Conservation (phyloP, 805 yeast genomes). For the Middelhovenomyces tepae region DNA sequence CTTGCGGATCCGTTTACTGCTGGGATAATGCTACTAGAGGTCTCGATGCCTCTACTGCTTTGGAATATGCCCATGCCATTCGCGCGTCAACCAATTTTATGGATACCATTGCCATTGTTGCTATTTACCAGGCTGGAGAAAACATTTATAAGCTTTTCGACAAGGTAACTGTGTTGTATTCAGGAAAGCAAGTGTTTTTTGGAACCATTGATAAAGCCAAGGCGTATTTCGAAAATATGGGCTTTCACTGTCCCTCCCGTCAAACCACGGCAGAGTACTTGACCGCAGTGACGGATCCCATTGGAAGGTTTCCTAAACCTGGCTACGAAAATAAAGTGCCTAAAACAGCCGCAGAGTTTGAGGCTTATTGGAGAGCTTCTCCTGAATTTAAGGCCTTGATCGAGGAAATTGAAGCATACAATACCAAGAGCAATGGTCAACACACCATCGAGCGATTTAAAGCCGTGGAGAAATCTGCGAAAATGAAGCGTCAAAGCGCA, state of each 20-base stretch:
- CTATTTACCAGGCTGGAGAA: slow-evolving; percentile 63
- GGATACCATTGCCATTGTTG: slow-evolving; percentile 51
- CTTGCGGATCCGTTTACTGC: slow-evolving; percentile 55
- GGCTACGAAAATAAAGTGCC: slow-evolving; percentile 52
- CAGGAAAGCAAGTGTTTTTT: slow-evolving; percentile 53
- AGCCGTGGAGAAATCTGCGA: slow-evolving; percentile 31
- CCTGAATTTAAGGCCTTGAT: slow-evolving; percentile 35
- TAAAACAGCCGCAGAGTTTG: slow-evolving; percentile 53
- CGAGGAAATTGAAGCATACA: slow-evolving; percentile 38
- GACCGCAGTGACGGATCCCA: slow-evolving; percentile 61
- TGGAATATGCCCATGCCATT: slow-evolving; percentile 61
- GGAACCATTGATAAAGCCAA: slow-evolving; percentile 52
- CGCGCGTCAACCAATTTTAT: slow-evolving; percentile 50
- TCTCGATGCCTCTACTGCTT: slow-evolving; percentile 74
- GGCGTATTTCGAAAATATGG: slow-evolving; percentile 53
- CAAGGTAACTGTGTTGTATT: slow-evolving; percentile 51
- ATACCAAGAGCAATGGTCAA: slow-evolving; percentile 23
- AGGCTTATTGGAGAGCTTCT: slow-evolving; percentile 47
- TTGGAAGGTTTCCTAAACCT: slow-evolving; percentile 41
- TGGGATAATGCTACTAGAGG: slow-evolving; percentile 87
- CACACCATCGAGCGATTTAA: slow-evolving; percentile 30
- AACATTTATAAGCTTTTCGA: slow-evolving; percentile 57
- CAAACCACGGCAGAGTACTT: slow-evolving; percentile 66
- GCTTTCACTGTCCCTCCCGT: slow-evolving; percentile 53
- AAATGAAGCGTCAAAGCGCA: slow-evolving; percentile 30